A percentile compares a stretch with the other conserved stretches of the same genome.
These are phyloP conservation scores for Aleurites moluccanus DNA, from an alignment of 441 rosid genomes.

Conservation along the genomic window DNA sequence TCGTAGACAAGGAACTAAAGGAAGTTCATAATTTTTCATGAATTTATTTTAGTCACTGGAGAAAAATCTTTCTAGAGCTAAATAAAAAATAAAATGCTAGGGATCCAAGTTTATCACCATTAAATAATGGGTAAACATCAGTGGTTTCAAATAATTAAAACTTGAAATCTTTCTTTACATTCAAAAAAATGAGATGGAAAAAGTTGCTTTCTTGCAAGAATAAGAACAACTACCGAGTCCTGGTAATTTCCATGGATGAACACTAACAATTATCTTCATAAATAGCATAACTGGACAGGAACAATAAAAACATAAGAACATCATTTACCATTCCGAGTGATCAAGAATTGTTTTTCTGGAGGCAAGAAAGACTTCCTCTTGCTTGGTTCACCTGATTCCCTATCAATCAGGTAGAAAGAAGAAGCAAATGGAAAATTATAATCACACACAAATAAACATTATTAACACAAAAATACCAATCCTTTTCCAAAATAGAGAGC, in stretches of 20 bases:
- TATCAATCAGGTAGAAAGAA: slow-evolving; percentile 23
- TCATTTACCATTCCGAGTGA: slow-evolving; percentile 83
- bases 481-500: neutral
- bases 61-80: neutral
- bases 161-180: neutral
- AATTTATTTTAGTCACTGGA: neutral
- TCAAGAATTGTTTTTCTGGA: slow-evolving; percentile 81
- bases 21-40: slow-evolving; percentile 11
- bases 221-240: neutral
- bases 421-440: neutral
- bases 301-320: neutral
- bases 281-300: neutral
- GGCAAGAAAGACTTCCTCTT: slow-evolving; percentile 90
- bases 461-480: neutral
- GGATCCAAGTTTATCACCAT: neutral
- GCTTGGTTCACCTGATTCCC: slow-evolving; percentile 97
- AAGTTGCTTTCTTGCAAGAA: neutral
- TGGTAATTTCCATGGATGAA: neutral
- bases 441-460: neutral
- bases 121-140: neutral
- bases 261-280: neutral
- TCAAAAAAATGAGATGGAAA: neutral
- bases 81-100: neutral
- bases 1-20: slow-evolving; percentile 84
- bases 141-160: neutral